phyloP scores from a whole-genome alignment of 495 filamentous ascomycete species.

The Rhypophila decipiens region DNA sequence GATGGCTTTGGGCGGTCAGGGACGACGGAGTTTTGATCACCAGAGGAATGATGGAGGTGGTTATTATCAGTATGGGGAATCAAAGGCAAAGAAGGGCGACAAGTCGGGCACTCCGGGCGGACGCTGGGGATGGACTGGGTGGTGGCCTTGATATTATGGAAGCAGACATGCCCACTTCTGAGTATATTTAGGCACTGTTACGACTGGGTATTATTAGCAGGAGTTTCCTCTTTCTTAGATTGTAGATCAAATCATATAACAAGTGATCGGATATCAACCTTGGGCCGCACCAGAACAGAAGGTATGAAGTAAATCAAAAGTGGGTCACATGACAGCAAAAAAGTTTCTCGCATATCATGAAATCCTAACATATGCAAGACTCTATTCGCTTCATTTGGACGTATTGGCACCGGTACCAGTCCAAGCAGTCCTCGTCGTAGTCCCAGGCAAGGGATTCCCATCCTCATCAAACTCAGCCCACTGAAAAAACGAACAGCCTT shows the following conservation, averaged over 20 bases:
- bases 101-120: not conserved
- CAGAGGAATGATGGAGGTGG: not conserved
- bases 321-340: no score
- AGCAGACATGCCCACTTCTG: no score
- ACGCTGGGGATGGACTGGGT: not conserved
- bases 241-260: no score
- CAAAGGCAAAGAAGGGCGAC: not conserved
- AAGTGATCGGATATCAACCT: no score
- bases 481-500: constrained; percentile 74
- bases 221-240: no score
- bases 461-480: constrained; percentile 90
- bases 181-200: no score
- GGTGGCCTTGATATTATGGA: constrained; percentile 1
- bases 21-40: no score
- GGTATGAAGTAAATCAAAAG: no score
- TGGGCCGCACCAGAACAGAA: no score
- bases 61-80: not conserved
- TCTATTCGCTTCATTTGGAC: not conserved
- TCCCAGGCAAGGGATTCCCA: constrained; percentile 56
- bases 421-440: not conserved
- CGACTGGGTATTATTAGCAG: no score
- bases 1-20: no score
- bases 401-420: not conserved
- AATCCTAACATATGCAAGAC: not conserved
- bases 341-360: no score